A percentile compares a stretch with the other conserved stretches of the same genome.
These are phyloP conservation scores for Apiospora rasikravindrae DNA, from an alignment of 2,329 filamentous ascomycete genomes.

Conservation along the genomic window DNA sequence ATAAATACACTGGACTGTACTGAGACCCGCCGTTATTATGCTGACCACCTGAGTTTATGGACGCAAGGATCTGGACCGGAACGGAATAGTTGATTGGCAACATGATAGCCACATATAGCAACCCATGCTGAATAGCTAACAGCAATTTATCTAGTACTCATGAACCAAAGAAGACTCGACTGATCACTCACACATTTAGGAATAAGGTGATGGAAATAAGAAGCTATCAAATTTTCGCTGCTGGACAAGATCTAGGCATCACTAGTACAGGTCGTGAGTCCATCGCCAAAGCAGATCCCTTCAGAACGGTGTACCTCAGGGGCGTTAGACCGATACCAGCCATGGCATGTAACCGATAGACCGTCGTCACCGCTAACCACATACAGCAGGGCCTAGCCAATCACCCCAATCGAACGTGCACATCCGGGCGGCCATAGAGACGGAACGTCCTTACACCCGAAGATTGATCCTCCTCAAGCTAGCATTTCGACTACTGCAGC, in stretches of 20 bases:
- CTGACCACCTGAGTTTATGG: background rate
- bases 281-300: background rate
- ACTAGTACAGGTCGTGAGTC: background rate
- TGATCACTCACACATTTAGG: background rate
- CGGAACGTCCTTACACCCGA: slow-evolving; percentile 13
- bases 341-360: background rate
- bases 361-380: background rate
- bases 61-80: background rate
- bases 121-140: background rate
- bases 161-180: background rate
- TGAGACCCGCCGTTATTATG: background rate
- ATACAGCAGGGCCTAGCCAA: background rate
- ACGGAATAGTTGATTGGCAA: background rate
- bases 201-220: background rate
- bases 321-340: background rate
- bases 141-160: background rate
- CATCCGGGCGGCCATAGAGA: background rate
- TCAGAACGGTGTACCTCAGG: background rate
- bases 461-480: slow-evolving; percentile 6
- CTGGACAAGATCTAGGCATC: background rate
- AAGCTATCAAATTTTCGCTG: background rate
- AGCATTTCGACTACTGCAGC: background rate
- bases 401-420: background rate
- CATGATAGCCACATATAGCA: background rate
- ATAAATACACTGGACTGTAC: background rate